A percentile compares a stretch with the other conserved stretches of the same genome.
Conservation (phyloP, 192 early-diverging fungal species). For the Coemansia sp. region DNA sequence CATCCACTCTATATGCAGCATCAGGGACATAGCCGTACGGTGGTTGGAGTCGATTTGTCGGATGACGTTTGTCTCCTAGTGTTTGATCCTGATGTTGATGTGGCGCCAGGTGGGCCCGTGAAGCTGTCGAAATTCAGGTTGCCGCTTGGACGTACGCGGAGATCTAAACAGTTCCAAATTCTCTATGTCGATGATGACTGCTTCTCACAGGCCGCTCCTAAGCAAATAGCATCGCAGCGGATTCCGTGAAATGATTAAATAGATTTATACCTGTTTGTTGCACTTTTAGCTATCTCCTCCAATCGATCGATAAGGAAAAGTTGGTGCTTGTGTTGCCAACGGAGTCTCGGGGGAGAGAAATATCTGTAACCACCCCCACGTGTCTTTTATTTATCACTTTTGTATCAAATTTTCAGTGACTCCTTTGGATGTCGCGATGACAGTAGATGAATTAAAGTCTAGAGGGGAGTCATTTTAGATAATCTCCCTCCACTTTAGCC, state of each 20-base stretch:
- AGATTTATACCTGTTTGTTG: neutral
- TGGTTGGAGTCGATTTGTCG: slow-evolving; percentile 65
- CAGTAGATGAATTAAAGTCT: too few species aligned
- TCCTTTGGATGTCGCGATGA: too few species aligned
- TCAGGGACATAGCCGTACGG: slow-evolving; percentile 69
- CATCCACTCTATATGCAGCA: slow-evolving; percentile 76
- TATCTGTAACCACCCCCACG: neutral
- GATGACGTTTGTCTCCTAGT: slow-evolving; percentile 59
- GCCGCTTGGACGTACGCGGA: slow-evolving; percentile 10
- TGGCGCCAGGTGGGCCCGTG: neutral
- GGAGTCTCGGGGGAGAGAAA: neutral
- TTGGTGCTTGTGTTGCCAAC: neutral
- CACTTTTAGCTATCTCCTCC: neutral
- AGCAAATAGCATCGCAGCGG: slow-evolving; percentile 11
- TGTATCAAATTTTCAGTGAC: too few species aligned
- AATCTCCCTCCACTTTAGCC: too few species aligned
- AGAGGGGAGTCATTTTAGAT: too few species aligned
- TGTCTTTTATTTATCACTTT: too few species aligned
- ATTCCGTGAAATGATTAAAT: slow-evolving; percentile 3
- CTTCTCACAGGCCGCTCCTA: neutral
- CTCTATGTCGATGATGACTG: slow-evolving; percentile 24
- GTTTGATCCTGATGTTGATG: slow-evolving; percentile 63
- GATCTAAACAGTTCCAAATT: slow-evolving; percentile 35
- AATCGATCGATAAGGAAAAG: too few species aligned
- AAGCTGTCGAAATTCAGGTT: slow-evolving; percentile 11